Base-by-base conservation (phyloP, 768 basidiomycete species). In the Mycena capillaripes region DNA sequence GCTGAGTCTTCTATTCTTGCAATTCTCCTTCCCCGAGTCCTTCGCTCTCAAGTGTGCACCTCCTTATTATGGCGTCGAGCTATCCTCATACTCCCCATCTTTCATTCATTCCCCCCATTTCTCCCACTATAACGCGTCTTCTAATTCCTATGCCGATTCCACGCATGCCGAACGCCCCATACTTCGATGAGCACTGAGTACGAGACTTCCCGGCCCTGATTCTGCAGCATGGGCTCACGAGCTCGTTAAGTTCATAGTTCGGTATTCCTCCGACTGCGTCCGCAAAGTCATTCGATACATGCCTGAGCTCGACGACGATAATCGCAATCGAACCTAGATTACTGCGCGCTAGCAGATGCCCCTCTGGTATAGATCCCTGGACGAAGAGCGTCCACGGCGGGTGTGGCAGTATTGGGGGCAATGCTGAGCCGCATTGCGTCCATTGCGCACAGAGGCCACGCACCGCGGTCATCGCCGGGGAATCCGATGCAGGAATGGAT, bases 211-310 rank as follows among this genome's bases (percentile, higher is more conserved):
- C 63, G 2, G 34, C 11, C 8, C 30, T 27, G 8, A 55, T 70
- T 40, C 2, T 44, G 1, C n/a, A 30, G 21, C 60, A 70, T 19
- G 68, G 68, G 14, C 30, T 30, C 60, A 70, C 50, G 38, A 23
- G 1, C 68, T 70, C 16, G 60, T 70, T 6, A 21, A 23, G 16
- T 70, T n/a, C 25, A 70, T 70, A 16, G 58, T 63, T 25, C 34
- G 29, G 17, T 69, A 69, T 29, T 67, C 66, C 1, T 67, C 66
- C 7, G 53, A 67, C 34, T 27, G 34, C 14, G 66, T 67, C 21
- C 30, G 46, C 10, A 25, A 32, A 4, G 11, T 61, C 6, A 36
- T 70, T 25, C 68, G 25, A 17, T 62, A 61, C 21, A 1, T 55
- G 0, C 23, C 32, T 3, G 59, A 70, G 52, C 29, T 70, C 38